Percentiles rank a stretch among this genome's conserved stretches.
Conservation (phyloP, 768 basidiomycete genomes). For the Cystobasidiopsis lactophilus region DNA sequence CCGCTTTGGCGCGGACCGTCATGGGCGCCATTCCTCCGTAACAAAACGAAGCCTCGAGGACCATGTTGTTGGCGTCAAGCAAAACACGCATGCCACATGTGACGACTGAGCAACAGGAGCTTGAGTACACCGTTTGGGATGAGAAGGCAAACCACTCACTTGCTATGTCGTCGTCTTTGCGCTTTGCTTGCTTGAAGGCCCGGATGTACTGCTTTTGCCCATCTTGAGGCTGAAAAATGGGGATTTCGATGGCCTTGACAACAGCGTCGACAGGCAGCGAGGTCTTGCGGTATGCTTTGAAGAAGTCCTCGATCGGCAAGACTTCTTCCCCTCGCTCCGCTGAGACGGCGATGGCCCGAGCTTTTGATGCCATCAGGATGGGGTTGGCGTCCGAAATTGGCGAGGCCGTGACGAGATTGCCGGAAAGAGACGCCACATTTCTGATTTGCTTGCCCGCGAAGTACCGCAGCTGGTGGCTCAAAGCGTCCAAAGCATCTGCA, state of each 20-base stretch:
- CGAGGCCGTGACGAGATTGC: slow-evolving; percentile 19
- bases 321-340: background rate
- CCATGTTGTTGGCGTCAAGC: background rate
- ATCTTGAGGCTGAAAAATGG: background rate
- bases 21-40: slow-evolving; percentile 21
- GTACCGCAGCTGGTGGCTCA: slow-evolving; percentile 16
- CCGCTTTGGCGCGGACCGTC: slow-evolving; percentile 13
- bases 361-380: slow-evolving; percentile 17
- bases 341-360: slow-evolving; percentile 3
- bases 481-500: slow-evolving; percentile 8
- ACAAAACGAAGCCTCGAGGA: slow-evolving; percentile 9
- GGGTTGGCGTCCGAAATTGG: slow-evolving; percentile 19
- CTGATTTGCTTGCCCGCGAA: slow-evolving; percentile 18
- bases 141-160: too few relatives aligned
- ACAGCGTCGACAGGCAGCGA: slow-evolving; percentile 13
- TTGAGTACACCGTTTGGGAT: too few relatives aligned
- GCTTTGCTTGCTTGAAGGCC: slow-evolving; percentile 20
- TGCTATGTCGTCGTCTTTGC: slow-evolving; percentile 20
- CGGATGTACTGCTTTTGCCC: slow-evolving; percentile 10
- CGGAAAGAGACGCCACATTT: slow-evolving; percentile 16
- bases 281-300: slow-evolving; percentile 19
- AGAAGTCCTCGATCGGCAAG: slow-evolving; percentile 14
- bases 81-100: slow-evolving; percentile 12
- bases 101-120: too few relatives aligned
- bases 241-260: slow-evolving; percentile 14